Conservation (phyloP, 2,329 filamentous ascomycete species). For the Ophiostoma ips region DNA sequence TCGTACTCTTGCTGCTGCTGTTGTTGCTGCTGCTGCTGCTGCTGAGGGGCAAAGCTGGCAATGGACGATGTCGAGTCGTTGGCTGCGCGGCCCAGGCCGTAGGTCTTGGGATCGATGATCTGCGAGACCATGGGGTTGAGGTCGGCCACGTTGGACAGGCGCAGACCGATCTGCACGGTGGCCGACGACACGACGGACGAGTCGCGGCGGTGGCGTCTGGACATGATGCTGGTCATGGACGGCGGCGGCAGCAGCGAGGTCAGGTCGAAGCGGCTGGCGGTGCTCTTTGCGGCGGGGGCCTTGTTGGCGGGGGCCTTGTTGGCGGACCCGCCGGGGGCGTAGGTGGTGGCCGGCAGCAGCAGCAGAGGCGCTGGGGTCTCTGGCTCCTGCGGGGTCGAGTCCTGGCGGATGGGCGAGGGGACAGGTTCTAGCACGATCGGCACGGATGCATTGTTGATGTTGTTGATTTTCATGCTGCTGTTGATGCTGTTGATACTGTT, state of each 20-base stretch:
- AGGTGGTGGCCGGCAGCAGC: constrained; percentile 34
- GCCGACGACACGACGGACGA: constrained; percentile 52
- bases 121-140: constrained; percentile 26
- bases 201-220: constrained; percentile 36
- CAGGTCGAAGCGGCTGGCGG: constrained; percentile 10
- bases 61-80: not conserved
- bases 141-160: constrained; percentile 46
- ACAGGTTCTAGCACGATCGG: constrained; percentile 2
- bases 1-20: not conserved
- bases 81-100: constrained; percentile 19
- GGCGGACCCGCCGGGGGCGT: constrained; percentile 19
- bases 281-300: no score
- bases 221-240: constrained; percentile 25
- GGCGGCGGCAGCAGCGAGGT: constrained; percentile 30
- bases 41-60: not conserved
- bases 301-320: constrained; percentile 1
- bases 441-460: constrained; percentile 6
- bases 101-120: constrained; percentile 22
- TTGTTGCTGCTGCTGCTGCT: not conserved
- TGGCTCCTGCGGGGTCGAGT: constrained; percentile 9
- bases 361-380: constrained; percentile 19
- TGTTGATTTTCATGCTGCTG: no score
- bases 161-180: constrained; percentile 58
- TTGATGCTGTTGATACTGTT: no score
- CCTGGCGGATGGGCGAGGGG: constrained; percentile 6